Evolutionary conservation across 805 yeast species (phyloP).

Genomic region (Nakazawaea peltata): DNA sequence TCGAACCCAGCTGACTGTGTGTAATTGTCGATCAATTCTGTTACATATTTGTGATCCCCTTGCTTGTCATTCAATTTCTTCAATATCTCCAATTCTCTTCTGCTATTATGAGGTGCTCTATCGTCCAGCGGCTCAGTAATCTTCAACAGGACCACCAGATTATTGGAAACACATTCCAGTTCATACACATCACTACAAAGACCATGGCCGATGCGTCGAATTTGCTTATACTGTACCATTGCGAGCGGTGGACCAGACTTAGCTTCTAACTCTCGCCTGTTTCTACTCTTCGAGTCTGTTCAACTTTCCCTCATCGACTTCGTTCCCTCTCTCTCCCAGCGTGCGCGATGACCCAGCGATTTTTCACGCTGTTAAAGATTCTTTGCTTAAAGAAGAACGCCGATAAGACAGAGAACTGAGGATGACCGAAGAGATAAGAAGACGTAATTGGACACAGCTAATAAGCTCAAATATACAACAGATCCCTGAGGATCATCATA

Average conservation of each 20-base stretch:
- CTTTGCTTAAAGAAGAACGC: neutral
- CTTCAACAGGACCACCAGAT: constrained; percentile 33
- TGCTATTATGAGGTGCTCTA: constrained; percentile 44
- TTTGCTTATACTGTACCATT: neutral
- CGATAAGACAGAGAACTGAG: too few species aligned
- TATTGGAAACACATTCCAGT: constrained; percentile 13
- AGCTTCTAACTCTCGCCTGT: too few species aligned
- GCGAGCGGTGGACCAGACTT: too few species aligned
- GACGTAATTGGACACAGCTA: too few species aligned
- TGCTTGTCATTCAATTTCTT: constrained; percentile 12
- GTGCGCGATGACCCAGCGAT: too few species aligned
- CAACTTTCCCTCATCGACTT: too few species aligned
- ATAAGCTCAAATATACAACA: too few species aligned
- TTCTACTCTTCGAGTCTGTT: too few species aligned
- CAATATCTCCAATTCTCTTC: constrained; percentile 35
- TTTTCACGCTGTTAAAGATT: neutral
- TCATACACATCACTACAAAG: constrained; percentile 33
- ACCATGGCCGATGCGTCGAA: constrained; percentile 20
- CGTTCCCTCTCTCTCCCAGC: too few species aligned
- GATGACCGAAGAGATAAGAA: too few species aligned
- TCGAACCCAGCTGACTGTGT: constrained; percentile 23
- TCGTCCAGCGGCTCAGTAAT: constrained; percentile 41
- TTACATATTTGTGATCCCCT: constrained; percentile 13
- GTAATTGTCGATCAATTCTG: constrained; percentile 11
- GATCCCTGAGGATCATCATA: too few species aligned